phyloP scores from a whole-genome alignment of 176 grass and related monocot genomes.

The Carex cristatella region DNA sequence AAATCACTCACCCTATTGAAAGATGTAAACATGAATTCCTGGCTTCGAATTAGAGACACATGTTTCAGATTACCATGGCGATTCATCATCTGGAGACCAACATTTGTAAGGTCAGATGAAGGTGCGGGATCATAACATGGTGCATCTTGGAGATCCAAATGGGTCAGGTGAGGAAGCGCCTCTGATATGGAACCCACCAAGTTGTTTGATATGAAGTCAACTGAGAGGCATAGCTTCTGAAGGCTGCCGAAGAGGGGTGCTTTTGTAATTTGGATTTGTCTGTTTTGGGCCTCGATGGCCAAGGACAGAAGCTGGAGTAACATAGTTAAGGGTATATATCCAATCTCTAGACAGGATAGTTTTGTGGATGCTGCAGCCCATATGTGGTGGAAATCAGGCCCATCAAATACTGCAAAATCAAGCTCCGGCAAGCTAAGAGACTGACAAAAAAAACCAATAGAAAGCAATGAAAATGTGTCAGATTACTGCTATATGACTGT shows the following conservation, averaged over 20 bases:
- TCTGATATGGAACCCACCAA: slow-evolving; percentile 68
- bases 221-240: slow-evolving; percentile 64
- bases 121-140: slow-evolving; percentile 67
- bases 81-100: slow-evolving; percentile 82
- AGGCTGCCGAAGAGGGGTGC: slow-evolving; percentile 67
- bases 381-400: slow-evolving; percentile 53
- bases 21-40: slow-evolving; percentile 77
- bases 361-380: slow-evolving; percentile 61
- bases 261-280: slow-evolving; percentile 31
- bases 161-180: slow-evolving; percentile 56
- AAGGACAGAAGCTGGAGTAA: slow-evolving; percentile 49
- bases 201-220: slow-evolving; percentile 83
- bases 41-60: slow-evolving; percentile 82
- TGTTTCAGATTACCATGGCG: slow-evolving; percentile 72
- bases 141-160: slow-evolving; percentile 89
- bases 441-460: slow-evolving; percentile 33
- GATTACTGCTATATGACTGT: background rate
- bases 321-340: slow-evolving; percentile 87
- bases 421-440: slow-evolving; percentile 55
- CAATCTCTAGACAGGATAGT: slow-evolving; percentile 72
- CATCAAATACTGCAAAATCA: slow-evolving; percentile 80
- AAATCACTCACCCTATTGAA: slow-evolving; percentile 83
- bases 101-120: slow-evolving; percentile 81
- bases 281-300: slow-evolving; percentile 27
- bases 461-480: background rate